Percentiles rank a stretch among this genome's conserved stretches.
Conservation (phyloP, 306 rosid genomes). For the Dryas octopetala region DNA sequence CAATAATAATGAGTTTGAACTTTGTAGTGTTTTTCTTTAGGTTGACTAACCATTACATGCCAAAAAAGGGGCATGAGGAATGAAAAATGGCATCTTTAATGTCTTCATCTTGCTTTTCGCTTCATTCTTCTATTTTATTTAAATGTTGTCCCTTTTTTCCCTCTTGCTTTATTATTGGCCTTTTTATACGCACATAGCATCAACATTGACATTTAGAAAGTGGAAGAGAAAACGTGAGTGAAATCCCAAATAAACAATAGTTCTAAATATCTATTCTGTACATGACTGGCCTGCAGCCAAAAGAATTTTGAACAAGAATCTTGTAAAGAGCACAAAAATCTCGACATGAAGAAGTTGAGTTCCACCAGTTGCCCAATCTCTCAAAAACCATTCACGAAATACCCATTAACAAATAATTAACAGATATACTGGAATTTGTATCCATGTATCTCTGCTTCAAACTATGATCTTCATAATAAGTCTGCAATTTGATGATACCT, state of each 20-base stretch:
- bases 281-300: slow-evolving; percentile 25
- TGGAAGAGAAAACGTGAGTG: neutral
- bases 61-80: too few relatives aligned
- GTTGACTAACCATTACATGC: too few relatives aligned
- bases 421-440: neutral
- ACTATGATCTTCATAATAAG: neutral
- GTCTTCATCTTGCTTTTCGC: too few relatives aligned
- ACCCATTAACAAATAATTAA: slow-evolving; percentile 3
- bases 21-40: too few relatives aligned
- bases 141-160: too few relatives aligned
- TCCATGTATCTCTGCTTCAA: slow-evolving; percentile 1
- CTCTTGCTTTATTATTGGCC: too few relatives aligned
- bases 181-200: too few relatives aligned
- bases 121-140: too few relatives aligned
- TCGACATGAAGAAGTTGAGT: neutral
- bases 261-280: slow-evolving; percentile 9
- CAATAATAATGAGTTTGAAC: too few relatives aligned
- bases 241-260: slow-evolving; percentile 13
- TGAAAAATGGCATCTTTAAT: too few relatives aligned
- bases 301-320: slow-evolving; percentile 20
- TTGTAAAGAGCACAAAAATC: slow-evolving; percentile 1
- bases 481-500: slow-evolving; percentile 6
- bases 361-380: neutral
- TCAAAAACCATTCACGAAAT: slow-evolving; percentile 12
- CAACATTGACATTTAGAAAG: neutral